Evolutionary conservation across 352 stramenopile genomes (phyloP), one percentile per base, ranked within the genome.

Genomic region (Phytophthora idaei): DNA sequence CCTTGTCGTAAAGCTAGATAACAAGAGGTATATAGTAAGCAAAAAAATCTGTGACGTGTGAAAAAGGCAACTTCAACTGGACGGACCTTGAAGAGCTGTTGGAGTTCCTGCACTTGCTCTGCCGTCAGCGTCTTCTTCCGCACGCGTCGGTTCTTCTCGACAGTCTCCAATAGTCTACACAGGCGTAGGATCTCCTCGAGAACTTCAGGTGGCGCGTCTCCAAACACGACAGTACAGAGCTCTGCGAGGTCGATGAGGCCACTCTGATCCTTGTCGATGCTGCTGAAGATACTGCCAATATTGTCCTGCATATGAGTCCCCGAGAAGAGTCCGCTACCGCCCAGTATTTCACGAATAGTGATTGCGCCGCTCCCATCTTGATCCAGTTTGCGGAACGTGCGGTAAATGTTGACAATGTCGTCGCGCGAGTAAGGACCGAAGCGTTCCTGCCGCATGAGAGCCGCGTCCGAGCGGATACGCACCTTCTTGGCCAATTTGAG

Each of bases 211-310:
- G 75, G 21, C 0, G 78, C 78, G 6, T 86, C 81, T 36, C 73
- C 72, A 42, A 94, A 93, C 17, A 94, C 73, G 10, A 83, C 86
- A 1, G 58, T 31, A 15, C 72, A 83, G 4, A 92, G 77, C 53
- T 94, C 86, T 1, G 71, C 63, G 25, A 94, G 67, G 41, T 94
- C 86, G 45, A 94, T 89, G 25, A 85, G 76, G 17, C 86, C 86
- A 61, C 85, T 94, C 15, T 90, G 75, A 61, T 94, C 84, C 39
- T 77, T 67, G 66, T 94, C 86, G 52, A 94, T 81, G 39, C 81
- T 89, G 57, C 73, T 85, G 68, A 94, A 94, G 50, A 94, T 90
- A 29, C 86, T 85, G 49, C 79, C 78, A 2, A 92, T 66, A 31
- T 91, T 90, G 15, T 90, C 80, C 15, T 88, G 81, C 67, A 92